Percentiles rank a stretch among this genome's conserved stretches.
Conservation (phyloP, 2,329 filamentous ascomycete genomes). For the Rhinocladiella similis region DNA sequence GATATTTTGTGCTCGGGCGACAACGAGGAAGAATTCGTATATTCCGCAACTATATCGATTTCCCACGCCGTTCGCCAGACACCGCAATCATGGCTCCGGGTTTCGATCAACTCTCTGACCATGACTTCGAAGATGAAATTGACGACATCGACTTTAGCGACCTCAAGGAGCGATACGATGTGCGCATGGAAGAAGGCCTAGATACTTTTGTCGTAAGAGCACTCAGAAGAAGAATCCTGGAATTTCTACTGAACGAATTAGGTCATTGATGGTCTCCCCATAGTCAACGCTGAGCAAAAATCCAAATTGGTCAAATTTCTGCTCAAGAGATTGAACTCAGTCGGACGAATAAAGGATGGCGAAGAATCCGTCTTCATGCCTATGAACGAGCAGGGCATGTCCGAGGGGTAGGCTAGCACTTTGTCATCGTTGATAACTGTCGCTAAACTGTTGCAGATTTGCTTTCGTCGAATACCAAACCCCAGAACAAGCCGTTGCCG, state of each 20-base stretch:
- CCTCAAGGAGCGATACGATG: constrained; percentile 90
- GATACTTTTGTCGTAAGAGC: constrained; percentile 74
- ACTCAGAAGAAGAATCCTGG: not conserved
- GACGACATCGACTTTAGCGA: constrained; percentile 93
- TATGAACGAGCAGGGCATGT: constrained; percentile 80
- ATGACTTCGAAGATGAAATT: constrained; percentile 86
- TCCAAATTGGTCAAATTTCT: constrained; percentile 95
- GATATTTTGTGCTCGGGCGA: not conserved
- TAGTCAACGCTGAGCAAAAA: constrained; percentile 86
- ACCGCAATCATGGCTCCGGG: constrained; percentile 79
- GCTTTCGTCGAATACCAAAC: constrained; percentile 97
- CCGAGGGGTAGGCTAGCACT: constrained; percentile 66
- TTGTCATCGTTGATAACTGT: not conserved
- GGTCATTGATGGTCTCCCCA: constrained; percentile 89
- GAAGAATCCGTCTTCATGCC: constrained; percentile 95
- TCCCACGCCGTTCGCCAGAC: not conserved
- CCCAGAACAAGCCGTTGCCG: constrained; percentile 82
- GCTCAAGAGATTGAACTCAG: constrained; percentile 84
- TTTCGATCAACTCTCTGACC: constrained; percentile 89
- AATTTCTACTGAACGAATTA: constrained; percentile 11
- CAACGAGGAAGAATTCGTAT: not conserved
- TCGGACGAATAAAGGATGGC: constrained; percentile 68
- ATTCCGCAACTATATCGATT: not conserved
- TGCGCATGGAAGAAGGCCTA: constrained; percentile 91
- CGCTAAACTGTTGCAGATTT: constrained; percentile 59